phyloP scores from a whole-genome alignment of 176 grass and related monocot genomes.

The Otatea glauca region DNA sequence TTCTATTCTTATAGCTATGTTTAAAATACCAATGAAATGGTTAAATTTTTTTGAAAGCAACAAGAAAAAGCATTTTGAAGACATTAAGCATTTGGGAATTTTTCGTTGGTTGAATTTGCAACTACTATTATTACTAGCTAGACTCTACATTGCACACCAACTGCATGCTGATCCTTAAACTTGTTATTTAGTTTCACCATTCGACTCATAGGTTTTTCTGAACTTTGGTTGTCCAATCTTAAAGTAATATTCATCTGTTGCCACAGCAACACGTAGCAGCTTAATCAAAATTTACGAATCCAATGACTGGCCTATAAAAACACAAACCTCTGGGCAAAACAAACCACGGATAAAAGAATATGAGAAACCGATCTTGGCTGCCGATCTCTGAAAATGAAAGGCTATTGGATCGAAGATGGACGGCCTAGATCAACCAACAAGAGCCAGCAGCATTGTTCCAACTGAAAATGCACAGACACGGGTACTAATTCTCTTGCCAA shows the following conservation, averaged over 20 bases:
- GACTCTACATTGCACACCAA: not conserved
- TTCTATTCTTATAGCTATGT: not conserved
- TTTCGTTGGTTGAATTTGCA: not conserved
- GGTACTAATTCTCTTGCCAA: not conserved
- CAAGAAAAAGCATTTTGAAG: not conserved
- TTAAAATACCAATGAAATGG: not conserved
- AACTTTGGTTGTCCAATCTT: not conserved
- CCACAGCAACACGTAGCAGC: not conserved
- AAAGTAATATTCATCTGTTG: not conserved
- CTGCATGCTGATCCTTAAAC: not conserved
- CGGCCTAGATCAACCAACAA: not conserved
- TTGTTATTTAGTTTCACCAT: not conserved
- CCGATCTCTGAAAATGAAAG: not conserved
- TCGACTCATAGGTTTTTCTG: not conserved
- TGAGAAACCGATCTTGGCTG: not conserved
- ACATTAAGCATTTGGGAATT: not conserved
- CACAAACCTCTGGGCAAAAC: too few relatives aligned
- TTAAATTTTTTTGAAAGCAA: not conserved
- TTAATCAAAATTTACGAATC: not conserved
- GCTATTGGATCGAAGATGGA: not conserved
- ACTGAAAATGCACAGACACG: not conserved
- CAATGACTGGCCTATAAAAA: not conserved
- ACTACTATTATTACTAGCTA: not conserved
- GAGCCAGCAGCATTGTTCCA: not conserved
- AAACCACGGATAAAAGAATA: not conserved